Conservation (phyloP, 768 basidiomycete genomes). For the Lactarius vividus region DNA sequence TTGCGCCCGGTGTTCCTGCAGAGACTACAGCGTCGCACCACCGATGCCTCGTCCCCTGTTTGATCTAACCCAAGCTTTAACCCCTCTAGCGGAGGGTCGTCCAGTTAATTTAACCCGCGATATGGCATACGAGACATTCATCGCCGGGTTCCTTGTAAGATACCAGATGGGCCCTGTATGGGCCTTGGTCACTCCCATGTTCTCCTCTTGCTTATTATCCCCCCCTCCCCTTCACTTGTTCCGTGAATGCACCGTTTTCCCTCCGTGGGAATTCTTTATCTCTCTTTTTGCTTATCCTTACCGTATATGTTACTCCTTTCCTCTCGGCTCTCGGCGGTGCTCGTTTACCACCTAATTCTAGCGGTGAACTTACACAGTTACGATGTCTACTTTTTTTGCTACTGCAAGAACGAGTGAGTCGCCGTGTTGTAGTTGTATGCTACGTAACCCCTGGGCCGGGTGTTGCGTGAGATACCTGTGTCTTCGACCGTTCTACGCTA, state of each 20-base stretch:
- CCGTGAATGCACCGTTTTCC: neutral
- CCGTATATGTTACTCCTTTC: neutral
- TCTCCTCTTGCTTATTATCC: neutral
- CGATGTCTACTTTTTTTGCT: neutral
- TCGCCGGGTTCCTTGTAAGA: neutral
- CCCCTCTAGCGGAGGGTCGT: neutral
- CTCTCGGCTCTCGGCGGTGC: neutral
- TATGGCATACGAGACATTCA: neutral
- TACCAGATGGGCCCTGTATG: neutral
- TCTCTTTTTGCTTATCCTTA: neutral
- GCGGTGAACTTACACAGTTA: neutral
- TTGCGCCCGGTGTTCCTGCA: slow-evolving; percentile 20
- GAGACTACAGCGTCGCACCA: slow-evolving; percentile 14
- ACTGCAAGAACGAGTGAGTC: neutral
- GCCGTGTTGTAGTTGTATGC: neutral
- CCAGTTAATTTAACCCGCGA: neutral
- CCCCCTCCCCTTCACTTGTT: neutral
- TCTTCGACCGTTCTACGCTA: neutral
- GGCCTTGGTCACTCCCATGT: neutral
- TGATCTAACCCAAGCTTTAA: neutral
- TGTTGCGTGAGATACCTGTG: neutral
- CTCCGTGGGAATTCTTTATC: neutral
- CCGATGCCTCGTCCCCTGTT: slow-evolving; percentile 15
- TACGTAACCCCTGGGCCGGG: neutral
- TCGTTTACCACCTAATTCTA: neutral